Evolutionary conservation across 164 flowering plant species (phyloP), one percentile per base, ranked within the genome.

Genomic region (Vitis amurensis): DNA sequence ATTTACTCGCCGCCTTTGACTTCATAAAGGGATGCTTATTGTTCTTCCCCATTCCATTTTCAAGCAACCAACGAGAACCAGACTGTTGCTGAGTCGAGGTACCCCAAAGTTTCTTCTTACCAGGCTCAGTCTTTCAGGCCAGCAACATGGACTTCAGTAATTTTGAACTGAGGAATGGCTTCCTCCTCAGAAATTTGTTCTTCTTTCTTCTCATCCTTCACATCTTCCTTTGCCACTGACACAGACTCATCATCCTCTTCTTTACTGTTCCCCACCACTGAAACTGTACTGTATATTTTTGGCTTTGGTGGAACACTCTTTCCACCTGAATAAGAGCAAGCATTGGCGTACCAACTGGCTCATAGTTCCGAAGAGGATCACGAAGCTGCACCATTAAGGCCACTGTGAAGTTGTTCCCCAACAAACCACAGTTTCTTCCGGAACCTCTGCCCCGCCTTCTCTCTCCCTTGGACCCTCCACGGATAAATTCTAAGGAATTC

Each of bases 51-150:
- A 91, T 90, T 52, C 95, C 97, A 67, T 80, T 82, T 1, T 97
- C 97, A 57, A 89, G 78, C 81, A 93, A 78, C 98, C 99, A 96
- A n/a, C 97, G 93, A 5, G 98, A 90, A 23, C 97, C 99, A 30
- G 98, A 84, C 50, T 88, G 90, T 67, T 89, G 90, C 74, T 95
- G 98, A 57, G 64, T 72, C 51, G 71, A 62, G 1, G 70, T 71
- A 56, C 91, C 88, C 89, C 89, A 87, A 13, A 77, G 74, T 62
- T 84, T 81, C 77, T 80, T 80, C 71, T 79, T 80, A 16, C 71
- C 75, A 3, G 86, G 81, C 61, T 85, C 88, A 2, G 80, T 72
- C 58, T 19, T 80, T 82, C 60, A 87, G 61, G 67, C 93, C 89
- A 2, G 89, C 88, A 62, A 85, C 74, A 70, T 83, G 91, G 11